These are phyloP conservation scores for Pinus taeda DNA, from an alignment of 75 land plant species.

Conservation along the genomic window DNA sequence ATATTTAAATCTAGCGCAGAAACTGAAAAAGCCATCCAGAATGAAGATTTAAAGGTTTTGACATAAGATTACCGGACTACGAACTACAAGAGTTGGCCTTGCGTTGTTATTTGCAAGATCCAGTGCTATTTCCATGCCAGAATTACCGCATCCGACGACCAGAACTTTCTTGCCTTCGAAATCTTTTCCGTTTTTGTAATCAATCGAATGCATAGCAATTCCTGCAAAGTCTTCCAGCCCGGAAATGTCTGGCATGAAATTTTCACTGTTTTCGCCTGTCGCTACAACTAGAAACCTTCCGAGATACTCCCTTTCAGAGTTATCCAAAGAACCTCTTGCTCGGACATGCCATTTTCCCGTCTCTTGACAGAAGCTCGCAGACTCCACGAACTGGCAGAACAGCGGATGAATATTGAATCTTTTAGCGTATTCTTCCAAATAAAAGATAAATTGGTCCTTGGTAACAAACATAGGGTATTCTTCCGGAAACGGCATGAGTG, in stretches of 20 bases:
- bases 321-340: background rate
- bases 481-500: conserved; percentile 57
- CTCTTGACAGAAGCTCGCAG: conserved; percentile 35
- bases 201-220: conserved; percentile 29
- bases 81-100: conserved; percentile 35
- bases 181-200: conserved; percentile 27
- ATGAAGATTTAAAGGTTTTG: no score
- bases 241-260: conserved; percentile 26
- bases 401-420: conserved; percentile 43
- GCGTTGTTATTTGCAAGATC: conserved; percentile 45
- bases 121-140: conserved; percentile 74
- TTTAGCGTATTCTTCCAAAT: conserved; percentile 61
- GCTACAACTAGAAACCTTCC: conserved; percentile 56
- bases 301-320: conserved; percentile 10
- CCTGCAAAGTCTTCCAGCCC: conserved; percentile 47
- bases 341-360: conserved; percentile 43
- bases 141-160: conserved; percentile 75
- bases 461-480: conserved; percentile 71
- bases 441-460: conserved; percentile 55
- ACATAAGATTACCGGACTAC: background rate
- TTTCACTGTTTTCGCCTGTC: conserved; percentile 51
- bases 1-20: no score
- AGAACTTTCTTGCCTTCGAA: conserved; percentile 38
- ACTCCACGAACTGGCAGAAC: conserved; percentile 37
- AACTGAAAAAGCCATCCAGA: no score